These are phyloP conservation scores for Monilinia laxa DNA, from an alignment of 2,329 filamentous ascomycete species.

Conservation along the genomic window DNA sequence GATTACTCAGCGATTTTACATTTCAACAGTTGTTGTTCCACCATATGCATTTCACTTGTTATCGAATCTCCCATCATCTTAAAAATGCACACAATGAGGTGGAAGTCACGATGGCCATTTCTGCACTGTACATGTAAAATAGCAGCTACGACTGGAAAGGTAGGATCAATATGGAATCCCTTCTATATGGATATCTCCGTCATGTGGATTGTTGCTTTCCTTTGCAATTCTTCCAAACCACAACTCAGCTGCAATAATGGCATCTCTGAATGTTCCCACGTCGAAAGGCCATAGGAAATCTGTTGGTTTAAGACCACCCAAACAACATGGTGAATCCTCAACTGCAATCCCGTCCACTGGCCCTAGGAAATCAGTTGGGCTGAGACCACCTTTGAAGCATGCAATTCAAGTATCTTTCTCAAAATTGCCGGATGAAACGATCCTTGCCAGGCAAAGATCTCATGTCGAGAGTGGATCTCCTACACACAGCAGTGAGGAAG, in stretches of 20 bases:
- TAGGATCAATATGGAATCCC: not conserved
- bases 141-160: not conserved
- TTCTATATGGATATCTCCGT: no score
- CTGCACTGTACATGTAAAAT: not conserved
- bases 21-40: no score
- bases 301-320: not conserved
- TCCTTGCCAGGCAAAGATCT: conserved; percentile 1
- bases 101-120: not conserved
- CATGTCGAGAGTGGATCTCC: not conserved
- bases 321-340: conserved; percentile 1
- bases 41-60: no score
- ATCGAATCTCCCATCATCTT: not conserved
- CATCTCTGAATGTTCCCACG: not conserved
- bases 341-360: not conserved
- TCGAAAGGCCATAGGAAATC: not conserved
- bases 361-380: not conserved
- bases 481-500: conserved; percentile 6
- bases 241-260: not conserved
- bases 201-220: not conserved
- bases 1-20: not conserved
- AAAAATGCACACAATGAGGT: not conserved
- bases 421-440: conserved; percentile 3
- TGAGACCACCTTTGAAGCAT: conserved; percentile 10
- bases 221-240: not conserved
- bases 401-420: conserved; percentile 11